These are phyloP conservation scores for Magnaporthales sp. DNA, from an alignment of 2,329 filamentous ascomycete genomes.

Conservation along the genomic window DNA sequence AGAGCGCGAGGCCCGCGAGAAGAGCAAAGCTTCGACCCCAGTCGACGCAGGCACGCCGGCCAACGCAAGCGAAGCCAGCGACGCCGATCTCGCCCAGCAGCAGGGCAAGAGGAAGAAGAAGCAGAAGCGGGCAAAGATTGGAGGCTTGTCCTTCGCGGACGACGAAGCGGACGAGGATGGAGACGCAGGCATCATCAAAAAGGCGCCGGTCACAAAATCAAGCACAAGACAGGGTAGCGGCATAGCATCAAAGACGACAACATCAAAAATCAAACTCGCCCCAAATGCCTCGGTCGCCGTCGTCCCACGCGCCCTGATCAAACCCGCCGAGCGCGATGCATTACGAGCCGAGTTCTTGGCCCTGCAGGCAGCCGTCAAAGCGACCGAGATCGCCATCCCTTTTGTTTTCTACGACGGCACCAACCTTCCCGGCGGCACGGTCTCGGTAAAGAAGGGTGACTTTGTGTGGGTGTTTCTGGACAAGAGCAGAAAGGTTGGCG, in stretches of 20 bases:
- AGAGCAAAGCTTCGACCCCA: constrained; percentile 32
- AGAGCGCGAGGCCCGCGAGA: constrained; percentile 67
- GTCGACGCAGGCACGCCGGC: constrained; percentile 43
- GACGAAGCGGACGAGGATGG: constrained; percentile 57
- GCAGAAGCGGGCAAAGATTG: constrained; percentile 25
- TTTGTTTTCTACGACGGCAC: constrained; percentile 97
- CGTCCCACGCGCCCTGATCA: constrained; percentile 64
- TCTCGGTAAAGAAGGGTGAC: constrained; percentile 88
- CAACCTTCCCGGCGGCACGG: constrained; percentile 75
- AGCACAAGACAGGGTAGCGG: constrained; percentile 26
- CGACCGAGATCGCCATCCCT: constrained; percentile 80
- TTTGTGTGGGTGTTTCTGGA: constrained; percentile 90
- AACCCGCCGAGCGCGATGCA: constrained; percentile 60
- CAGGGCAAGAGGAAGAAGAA: constrained; percentile 35
- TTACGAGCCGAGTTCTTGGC: constrained; percentile 72
- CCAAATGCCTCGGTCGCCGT: constrained; percentile 53
- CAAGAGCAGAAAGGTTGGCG: constrained; percentile 81
- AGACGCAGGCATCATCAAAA: constrained; percentile 20
- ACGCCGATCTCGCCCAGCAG: constrained; percentile 19
- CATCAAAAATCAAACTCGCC: constrained; percentile 38
- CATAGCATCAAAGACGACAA: constrained; percentile 16
- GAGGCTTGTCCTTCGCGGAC: constrained; percentile 52
- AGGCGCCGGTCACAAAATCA: constrained; percentile 8
- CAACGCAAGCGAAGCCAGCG: constrained; percentile 25
- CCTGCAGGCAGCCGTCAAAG: constrained; percentile 80